A percentile compares a stretch with the other conserved stretches of the same genome.
These are phyloP conservation scores for Volvox africanus DNA, from an alignment of 139 green algal species.

Conservation along the genomic window DNA sequence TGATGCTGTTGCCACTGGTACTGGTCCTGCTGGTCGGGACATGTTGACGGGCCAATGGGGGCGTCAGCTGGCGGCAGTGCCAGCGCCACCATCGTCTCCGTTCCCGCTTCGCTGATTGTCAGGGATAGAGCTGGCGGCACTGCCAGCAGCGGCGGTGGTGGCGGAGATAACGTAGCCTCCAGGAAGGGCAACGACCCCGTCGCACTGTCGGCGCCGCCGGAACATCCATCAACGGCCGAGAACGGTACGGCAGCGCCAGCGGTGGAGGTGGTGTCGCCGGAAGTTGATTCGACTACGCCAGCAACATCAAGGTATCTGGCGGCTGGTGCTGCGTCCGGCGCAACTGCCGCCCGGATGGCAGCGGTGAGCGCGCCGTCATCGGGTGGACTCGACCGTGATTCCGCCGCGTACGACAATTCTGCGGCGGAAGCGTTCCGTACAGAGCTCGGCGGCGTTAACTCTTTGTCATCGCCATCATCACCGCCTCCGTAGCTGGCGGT, in stretches of 20 bases:
- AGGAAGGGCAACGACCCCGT: not conserved
- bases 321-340: not conserved
- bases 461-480: not conserved
- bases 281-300: not conserved
- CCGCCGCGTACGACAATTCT: not conserved
- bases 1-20: too few relatives aligned
- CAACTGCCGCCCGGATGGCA: too few relatives aligned
- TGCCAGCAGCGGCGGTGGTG: not conserved
- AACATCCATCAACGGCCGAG: not conserved
- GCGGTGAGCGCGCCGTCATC: too few relatives aligned
- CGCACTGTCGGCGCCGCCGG: not conserved
- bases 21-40: too few relatives aligned
- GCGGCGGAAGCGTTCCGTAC: not conserved
- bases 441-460: conserved; percentile 11
- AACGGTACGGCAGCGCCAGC: not conserved
- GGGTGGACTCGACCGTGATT: too few relatives aligned
- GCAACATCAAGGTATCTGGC: too few relatives aligned
- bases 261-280: not conserved
- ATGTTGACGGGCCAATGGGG: not conserved
- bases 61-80: not conserved
- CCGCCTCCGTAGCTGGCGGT: not conserved
- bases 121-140: not conserved
- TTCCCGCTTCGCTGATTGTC: too few relatives aligned
- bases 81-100: not conserved
- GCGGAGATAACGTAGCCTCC: not conserved